These are phyloP conservation scores for Lithohypha guttulata DNA, from an alignment of 2,329 filamentous ascomycete genomes.

Conservation along the genomic window DNA sequence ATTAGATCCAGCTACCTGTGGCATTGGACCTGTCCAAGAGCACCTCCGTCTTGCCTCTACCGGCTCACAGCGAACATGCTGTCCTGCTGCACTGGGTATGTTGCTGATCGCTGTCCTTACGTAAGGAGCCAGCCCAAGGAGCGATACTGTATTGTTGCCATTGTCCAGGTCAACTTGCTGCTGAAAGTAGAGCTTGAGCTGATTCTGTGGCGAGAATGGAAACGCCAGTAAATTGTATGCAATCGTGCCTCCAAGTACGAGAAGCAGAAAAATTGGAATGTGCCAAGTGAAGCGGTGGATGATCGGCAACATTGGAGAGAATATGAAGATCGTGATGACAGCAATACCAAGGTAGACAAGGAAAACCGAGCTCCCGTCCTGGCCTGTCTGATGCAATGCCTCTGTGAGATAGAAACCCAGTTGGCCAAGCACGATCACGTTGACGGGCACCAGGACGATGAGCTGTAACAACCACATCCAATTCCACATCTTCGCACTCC, in stretches of 20 bases:
- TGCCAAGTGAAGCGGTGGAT: slow-evolving; percentile 78
- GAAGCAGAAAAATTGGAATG: slow-evolving; percentile 63
- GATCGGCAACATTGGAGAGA: slow-evolving; percentile 71
- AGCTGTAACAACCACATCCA: slow-evolving; percentile 89
- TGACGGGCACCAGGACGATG: slow-evolving; percentile 65
- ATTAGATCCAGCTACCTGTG: slow-evolving; percentile 27
- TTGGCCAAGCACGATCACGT: slow-evolving; percentile 66
- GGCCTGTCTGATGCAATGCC: slow-evolving; percentile 66
- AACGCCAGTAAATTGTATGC: slow-evolving; percentile 81
- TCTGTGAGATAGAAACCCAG: slow-evolving; percentile 62
- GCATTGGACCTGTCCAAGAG: slow-evolving; percentile 57
- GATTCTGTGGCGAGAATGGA: slow-evolving; percentile 69
- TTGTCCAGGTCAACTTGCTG: slow-evolving; percentile 69
- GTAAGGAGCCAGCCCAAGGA: slow-evolving; percentile 59
- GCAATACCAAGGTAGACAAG: slow-evolving; percentile 62
- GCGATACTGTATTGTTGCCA: slow-evolving; percentile 56
- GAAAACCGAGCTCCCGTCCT: slow-evolving; percentile 67
- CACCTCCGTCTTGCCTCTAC: slow-evolving; percentile 46
- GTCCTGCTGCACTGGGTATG: slow-evolving; percentile 60
- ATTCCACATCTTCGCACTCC: slow-evolving; percentile 66
- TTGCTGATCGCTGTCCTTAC: slow-evolving; percentile 55
- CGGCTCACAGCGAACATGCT: slow-evolving; percentile 45
- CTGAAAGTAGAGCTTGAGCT: slow-evolving; percentile 79
- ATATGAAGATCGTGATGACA: slow-evolving; percentile 55
- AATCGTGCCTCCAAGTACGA: slow-evolving; percentile 62